A percentile compares a stretch with the other conserved stretches of the same genome.
Evolutionary conservation across 2,329 filamentous ascomycete genomes (phyloP).

Genomic region (Fusarium ambrosium): DNA sequence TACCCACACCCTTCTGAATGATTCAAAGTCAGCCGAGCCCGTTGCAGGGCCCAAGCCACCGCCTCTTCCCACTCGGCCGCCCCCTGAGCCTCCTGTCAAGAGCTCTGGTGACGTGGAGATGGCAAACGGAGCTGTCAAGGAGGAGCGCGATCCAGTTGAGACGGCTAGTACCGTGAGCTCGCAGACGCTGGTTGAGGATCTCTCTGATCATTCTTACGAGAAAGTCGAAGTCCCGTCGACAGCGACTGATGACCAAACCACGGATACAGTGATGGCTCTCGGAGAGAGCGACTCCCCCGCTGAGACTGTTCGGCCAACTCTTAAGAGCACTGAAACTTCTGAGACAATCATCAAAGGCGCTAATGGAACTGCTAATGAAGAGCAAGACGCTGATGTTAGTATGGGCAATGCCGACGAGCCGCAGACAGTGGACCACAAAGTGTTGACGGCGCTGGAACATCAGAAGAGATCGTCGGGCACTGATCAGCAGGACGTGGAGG

Average conservation of each 20-base stretch:
- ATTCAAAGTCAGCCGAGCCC: conserved; percentile 47
- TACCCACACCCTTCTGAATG: conserved; percentile 55
- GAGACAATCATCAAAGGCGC: conserved; percentile 18
- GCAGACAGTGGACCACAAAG: conserved; percentile 60
- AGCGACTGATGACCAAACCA: conserved; percentile 40
- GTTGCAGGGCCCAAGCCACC: conserved; percentile 54
- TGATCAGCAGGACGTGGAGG: conserved; percentile 93
- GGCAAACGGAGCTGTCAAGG: conserved; percentile 51
- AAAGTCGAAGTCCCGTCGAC: conserved; percentile 46
- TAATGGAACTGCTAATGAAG: neutral
- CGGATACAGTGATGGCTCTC: conserved; percentile 43
- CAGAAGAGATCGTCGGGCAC: conserved; percentile 64
- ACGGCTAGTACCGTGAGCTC: conserved; percentile 64
- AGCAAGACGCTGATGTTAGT: conserved; percentile 37
- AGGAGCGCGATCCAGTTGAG: conserved; percentile 51
- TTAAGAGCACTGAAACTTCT: conserved; percentile 1
- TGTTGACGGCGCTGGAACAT: conserved; percentile 61
- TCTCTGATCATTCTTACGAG: conserved; percentile 53
- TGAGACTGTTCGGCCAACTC: conserved; percentile 14
- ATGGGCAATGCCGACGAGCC: conserved; percentile 51
- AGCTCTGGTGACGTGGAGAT: conserved; percentile 52
- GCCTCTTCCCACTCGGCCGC: conserved; percentile 64
- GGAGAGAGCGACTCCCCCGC: conserved; percentile 27
- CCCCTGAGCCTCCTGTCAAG: conserved; percentile 53
- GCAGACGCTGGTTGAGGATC: conserved; percentile 64